A percentile compares a stretch with the other conserved stretches of the same genome.
phyloP scores from a whole-genome alignment of 805 yeast genomes.

The Komagataella kurtzmanii region DNA sequence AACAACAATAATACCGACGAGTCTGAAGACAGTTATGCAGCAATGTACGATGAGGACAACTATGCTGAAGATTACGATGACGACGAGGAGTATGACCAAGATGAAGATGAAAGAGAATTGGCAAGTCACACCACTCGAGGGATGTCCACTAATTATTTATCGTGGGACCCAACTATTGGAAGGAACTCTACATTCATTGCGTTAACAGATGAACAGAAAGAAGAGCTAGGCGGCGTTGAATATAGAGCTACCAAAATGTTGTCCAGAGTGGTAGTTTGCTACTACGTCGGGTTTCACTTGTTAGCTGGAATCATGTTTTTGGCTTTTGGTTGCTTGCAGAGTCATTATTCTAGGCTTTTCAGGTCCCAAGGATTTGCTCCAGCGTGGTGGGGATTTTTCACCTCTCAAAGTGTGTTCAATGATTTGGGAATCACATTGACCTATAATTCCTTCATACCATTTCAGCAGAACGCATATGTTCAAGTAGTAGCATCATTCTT shows the following conservation, averaged over 20 bases:
- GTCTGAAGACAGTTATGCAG: neutral
- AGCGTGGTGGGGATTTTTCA: slow-evolving; percentile 90
- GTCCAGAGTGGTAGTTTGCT: slow-evolving; percentile 46
- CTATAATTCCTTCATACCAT: slow-evolving; percentile 66
- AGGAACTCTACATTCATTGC: slow-evolving; percentile 87
- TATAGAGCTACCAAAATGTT: slow-evolving; percentile 78
- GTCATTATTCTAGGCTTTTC: slow-evolving; percentile 28
- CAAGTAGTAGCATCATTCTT: slow-evolving; percentile 53
- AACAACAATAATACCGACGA: neutral
- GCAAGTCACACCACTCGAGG: slow-evolving; percentile 10
- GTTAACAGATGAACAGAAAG: slow-evolving; percentile 71
- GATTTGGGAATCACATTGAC: slow-evolving; percentile 79
- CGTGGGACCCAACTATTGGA: slow-evolving; percentile 87
- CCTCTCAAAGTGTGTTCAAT: slow-evolving; percentile 66
- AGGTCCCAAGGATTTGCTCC: slow-evolving; percentile 51
- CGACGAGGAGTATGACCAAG: slow-evolving; percentile 6
- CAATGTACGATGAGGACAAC: slow-evolving; percentile 8
- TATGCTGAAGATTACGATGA: slow-evolving; percentile 4
- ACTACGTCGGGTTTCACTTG: slow-evolving; percentile 68
- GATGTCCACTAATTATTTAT: slow-evolving; percentile 55
- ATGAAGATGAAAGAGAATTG: slow-evolving; percentile 19
- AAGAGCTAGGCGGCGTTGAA: slow-evolving; percentile 95
- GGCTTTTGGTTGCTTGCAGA: slow-evolving; percentile 42
- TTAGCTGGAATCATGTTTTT: slow-evolving; percentile 37
- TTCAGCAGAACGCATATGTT: slow-evolving; percentile 49